phyloP scores from a whole-genome alignment of 768 basidiomycete genomes.

The Boletellus sp. region DNA sequence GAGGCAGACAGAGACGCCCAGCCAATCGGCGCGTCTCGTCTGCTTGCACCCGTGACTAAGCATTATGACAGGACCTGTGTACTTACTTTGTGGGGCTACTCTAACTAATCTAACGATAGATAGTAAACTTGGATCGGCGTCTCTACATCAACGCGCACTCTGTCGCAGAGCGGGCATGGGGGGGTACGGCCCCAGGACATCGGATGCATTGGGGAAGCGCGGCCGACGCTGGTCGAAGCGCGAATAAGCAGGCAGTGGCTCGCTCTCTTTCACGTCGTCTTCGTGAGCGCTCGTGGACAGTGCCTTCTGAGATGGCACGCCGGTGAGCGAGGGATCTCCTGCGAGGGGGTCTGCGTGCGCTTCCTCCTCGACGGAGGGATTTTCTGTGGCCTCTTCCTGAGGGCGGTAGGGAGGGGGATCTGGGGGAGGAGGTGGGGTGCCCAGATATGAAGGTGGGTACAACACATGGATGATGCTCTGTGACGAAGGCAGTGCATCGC shows the following conservation, averaged over 20 bases:
- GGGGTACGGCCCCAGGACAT: slow-evolving; percentile 29
- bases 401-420: slow-evolving; percentile 6
- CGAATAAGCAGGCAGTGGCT: slow-evolving; percentile 24
- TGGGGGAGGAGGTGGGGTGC: slow-evolving; percentile 1
- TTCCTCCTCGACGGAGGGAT: not conserved
- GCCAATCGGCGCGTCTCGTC: not conserved
- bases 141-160: not conserved
- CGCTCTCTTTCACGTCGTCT: slow-evolving; percentile 6
- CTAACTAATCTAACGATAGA: slow-evolving; percentile 1
- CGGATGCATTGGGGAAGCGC: slow-evolving; percentile 15
- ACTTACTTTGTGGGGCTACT: not conserved
- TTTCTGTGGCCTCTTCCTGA: not conserved
- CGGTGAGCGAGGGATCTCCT: slow-evolving; percentile 13
- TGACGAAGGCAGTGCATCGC: slow-evolving; percentile 16
- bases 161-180: slow-evolving; percentile 11
- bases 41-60: slow-evolving; percentile 16
- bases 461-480: slow-evolving; percentile 24
- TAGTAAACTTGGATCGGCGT: not conserved
- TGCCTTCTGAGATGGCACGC: slow-evolving; percentile 9
- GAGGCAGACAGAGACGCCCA: not conserved
- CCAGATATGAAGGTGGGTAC: slow-evolving; percentile 23
- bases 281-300: not conserved
- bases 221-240: slow-evolving; percentile 24
- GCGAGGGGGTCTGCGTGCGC: slow-evolving; percentile 4
- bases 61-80: not conserved